Conservation (phyloP, 1,284 basidiomycete species). For the Phenoliferia sp. region DNA sequence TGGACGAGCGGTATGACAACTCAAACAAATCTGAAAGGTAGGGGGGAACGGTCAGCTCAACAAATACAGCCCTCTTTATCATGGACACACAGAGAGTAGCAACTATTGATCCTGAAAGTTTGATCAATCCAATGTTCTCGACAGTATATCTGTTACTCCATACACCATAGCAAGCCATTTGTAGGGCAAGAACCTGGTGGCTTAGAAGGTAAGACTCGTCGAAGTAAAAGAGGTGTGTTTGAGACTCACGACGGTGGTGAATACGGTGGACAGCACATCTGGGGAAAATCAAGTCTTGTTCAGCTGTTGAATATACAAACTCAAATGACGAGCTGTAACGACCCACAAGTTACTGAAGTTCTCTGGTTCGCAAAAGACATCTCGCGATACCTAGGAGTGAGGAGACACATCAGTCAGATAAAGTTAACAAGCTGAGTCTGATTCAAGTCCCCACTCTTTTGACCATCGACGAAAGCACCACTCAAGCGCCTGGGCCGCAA, state of each 20-base stretch:
- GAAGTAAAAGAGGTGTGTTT: background rate
- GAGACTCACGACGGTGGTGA: background rate
- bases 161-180: background rate
- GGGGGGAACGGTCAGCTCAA: background rate
- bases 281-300: background rate
- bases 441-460: background rate
- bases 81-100: background rate
- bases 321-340: background rate
- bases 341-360: background rate
- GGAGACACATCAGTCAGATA: background rate
- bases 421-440: background rate
- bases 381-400: background rate
- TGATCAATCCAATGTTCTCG: background rate
- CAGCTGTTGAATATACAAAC: background rate
- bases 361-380: background rate
- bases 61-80: background rate
- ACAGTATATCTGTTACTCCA: background rate
- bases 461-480: background rate
- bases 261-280: background rate
- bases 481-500: background rate
- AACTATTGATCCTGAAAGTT: background rate
- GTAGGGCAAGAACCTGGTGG: background rate
- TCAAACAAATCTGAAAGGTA: background rate
- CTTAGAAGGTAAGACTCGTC: background rate
- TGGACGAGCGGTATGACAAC: background rate